These are phyloP conservation scores for Kockovaella imperatae DNA, from an alignment of 768 basidiomycete species.

Conservation along the genomic window DNA sequence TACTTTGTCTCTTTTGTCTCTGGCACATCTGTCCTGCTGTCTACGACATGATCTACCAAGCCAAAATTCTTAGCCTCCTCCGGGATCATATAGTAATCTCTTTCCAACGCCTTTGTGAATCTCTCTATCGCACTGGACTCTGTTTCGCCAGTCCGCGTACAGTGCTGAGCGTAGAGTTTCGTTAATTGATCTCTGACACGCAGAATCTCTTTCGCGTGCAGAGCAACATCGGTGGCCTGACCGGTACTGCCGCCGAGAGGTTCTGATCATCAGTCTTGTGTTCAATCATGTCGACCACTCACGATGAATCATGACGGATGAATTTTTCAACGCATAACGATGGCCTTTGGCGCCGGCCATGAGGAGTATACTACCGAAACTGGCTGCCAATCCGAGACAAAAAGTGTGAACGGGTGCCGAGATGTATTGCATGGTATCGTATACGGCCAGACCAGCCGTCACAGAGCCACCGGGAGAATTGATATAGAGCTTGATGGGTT, in stretches of 20 bases:
- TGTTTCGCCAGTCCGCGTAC: slow-evolving; percentile 59
- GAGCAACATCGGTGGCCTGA: slow-evolving; percentile 94
- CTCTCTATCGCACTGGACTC: slow-evolving; percentile 60
- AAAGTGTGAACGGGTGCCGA: slow-evolving; percentile 93
- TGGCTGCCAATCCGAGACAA: slow-evolving; percentile 88
- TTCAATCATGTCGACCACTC: slow-evolving; percentile 28
- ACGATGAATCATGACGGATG: slow-evolving; percentile 99
- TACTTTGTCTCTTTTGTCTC: too few species aligned
- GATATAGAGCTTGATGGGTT: slow-evolving; percentile 93
- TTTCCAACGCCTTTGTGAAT: slow-evolving; percentile 82
- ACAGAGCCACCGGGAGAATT: slow-evolving; percentile 96
- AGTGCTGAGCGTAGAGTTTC: slow-evolving; percentile 81
- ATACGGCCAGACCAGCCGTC: slow-evolving; percentile 90
- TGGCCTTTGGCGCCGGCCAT: slow-evolving; percentile 87
- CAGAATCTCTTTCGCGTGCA: slow-evolving; percentile 91
- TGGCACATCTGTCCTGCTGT: slow-evolving; percentile 47
- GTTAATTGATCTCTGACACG: slow-evolving; percentile 77
- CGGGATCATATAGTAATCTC: slow-evolving; percentile 97
- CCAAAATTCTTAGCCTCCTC: slow-evolving; percentile 85
- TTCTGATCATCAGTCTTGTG: slow-evolving; percentile 52
- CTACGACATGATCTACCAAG: slow-evolving; percentile 84
- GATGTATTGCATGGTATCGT: slow-evolving; percentile 95
- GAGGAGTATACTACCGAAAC: slow-evolving; percentile 89
- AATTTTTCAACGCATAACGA: slow-evolving; percentile 82
- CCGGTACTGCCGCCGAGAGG: slow-evolving; percentile 94